Conservation (phyloP, 805 yeast genomes). For the Wickerhamiella azyma region DNA sequence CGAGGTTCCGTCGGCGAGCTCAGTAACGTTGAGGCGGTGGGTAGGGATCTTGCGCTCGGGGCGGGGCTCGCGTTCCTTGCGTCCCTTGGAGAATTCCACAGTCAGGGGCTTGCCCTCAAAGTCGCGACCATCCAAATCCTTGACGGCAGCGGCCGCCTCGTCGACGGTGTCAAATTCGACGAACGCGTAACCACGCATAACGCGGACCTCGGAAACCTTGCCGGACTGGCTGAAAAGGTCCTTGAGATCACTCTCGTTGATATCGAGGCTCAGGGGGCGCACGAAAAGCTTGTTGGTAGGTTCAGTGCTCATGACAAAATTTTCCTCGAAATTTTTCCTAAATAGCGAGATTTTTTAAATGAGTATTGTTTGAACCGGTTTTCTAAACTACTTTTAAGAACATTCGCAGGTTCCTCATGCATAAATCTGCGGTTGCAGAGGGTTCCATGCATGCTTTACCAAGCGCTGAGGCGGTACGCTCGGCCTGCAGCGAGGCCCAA, state of each 20-base stretch:
- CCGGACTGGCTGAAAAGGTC: slow-evolving; percentile 39
- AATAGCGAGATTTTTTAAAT: neutral
- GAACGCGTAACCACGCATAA: slow-evolving; percentile 53
- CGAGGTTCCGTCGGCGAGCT: slow-evolving; percentile 11
- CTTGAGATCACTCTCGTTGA: slow-evolving; percentile 30
- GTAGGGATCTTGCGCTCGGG: slow-evolving; percentile 15
- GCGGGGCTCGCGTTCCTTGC: slow-evolving; percentile 15
- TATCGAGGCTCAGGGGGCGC: slow-evolving; percentile 18
- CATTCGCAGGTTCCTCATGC: too few species aligned
- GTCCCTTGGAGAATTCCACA: slow-evolving; percentile 25
- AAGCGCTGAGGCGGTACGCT: neutral
- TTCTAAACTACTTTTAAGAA: neutral
- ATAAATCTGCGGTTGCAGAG: too few species aligned
- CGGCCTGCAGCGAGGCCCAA: slow-evolving; percentile 5
- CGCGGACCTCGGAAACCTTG: slow-evolving; percentile 39
- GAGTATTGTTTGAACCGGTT: neutral
- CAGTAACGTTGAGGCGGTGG: slow-evolving; percentile 17
- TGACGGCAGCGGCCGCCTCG: slow-evolving; percentile 51
- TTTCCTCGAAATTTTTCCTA: neutral
- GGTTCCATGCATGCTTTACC: neutral
- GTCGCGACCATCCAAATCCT: slow-evolving; percentile 32
- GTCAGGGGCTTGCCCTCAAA: slow-evolving; percentile 25
- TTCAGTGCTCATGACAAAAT: neutral
- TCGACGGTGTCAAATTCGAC: slow-evolving; percentile 44
- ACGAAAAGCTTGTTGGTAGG: slow-evolving; percentile 13